Evolutionary conservation across 805 yeast genomes (phyloP), one percentile per base, ranked within the genome.

Genomic region (Lipomyces oligophaga): DNA sequence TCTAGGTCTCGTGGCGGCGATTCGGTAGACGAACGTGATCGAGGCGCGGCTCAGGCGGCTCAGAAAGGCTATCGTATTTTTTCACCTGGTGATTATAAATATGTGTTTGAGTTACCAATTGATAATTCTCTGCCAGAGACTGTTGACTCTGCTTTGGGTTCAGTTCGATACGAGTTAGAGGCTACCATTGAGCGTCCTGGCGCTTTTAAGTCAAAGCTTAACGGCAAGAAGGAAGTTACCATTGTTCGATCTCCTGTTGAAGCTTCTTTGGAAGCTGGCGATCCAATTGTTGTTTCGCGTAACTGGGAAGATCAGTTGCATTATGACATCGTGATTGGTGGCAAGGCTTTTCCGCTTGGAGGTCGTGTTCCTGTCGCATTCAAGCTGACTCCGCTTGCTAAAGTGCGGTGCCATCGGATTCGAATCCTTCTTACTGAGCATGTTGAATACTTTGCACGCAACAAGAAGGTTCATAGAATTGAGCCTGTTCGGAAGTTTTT

Each of bases 241-340:
- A 68, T 93, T 15, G 77, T 93, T 3, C 71, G 98, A 53, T 74
- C 88, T 0, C 89, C 89, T 8, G 73, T 85, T 1, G 88, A 84
- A 47, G 77, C 77, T 31, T 84, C 87, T 33, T 75, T 83, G 20
- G 97, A 93, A 63, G 90, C 85, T 60, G 81, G 83, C 53, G 98
- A 93, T 62, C 97, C 98, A 0, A 90, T 93, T 43, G 85, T 87
- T 3, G 87, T 93, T 30, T 75, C 83, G 22, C 74, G 95, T 49
- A 90, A 85, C 55, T 93, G 98, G 98, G 55, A 54, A 20, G 88
- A 85, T 62, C 86, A 85, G 62, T 66, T 93, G 26, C 81, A 81
- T 57, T 93, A 93, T 62, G 97, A 93, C 60, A 87, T 93, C 35
- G 80, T 88, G 16, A 81, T 93, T 43, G 94, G 95, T 1, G 85